Evolutionary conservation across 495 filamentous ascomycete genomes (phyloP), one percentile per base, ranked within the genome.

Genomic region (Diplogelasinospora grovesii): DNA sequence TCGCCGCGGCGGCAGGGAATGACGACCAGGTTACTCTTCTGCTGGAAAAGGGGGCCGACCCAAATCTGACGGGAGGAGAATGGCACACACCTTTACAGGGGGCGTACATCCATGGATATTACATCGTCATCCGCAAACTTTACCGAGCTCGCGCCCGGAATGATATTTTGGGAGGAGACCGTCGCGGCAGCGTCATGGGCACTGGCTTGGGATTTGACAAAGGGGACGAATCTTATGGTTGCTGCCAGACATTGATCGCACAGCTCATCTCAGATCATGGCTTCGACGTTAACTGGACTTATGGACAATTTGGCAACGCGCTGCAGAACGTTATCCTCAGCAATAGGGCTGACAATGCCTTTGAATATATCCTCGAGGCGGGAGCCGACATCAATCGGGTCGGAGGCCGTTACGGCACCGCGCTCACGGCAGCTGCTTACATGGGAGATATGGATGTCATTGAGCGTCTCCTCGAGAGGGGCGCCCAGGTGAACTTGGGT

Each of bases 1-100:
- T 44, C 6, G 62, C 62, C 11, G 48, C 51, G 14, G 1, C 11
- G 5, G 7, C 2, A 7, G 43, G 41, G 3, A 6, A 49, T 21
- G 13, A 23, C 8, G 31, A 46, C 1, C 39, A 50, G 7, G 41
- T 60, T 8, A 7, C 25, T 9, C 16, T 50, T 4, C 53, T 65
- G 14, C 24, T 64, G 7, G 47, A 51, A 2, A 34, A 45, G 14
- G 53, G 45, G 26, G 57, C 57, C 13, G 53, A 58, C 24, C 43
- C 59, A 16, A 60, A 60, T 26, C 7, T 41, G 1, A 29, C 25
- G 7, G 40, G 23, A 8, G 31, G 45, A 19, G 16, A 31, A 19
- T 49, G 32, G 33, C 41, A 43, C 9, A 53, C 30, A 25, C 37
- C 57, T 26, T 35, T 61, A 10, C 45, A 50, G 19, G 45, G 53